Conservation (phyloP, 257 asterid genomes). For the Nicotiana benthamiana region DNA sequence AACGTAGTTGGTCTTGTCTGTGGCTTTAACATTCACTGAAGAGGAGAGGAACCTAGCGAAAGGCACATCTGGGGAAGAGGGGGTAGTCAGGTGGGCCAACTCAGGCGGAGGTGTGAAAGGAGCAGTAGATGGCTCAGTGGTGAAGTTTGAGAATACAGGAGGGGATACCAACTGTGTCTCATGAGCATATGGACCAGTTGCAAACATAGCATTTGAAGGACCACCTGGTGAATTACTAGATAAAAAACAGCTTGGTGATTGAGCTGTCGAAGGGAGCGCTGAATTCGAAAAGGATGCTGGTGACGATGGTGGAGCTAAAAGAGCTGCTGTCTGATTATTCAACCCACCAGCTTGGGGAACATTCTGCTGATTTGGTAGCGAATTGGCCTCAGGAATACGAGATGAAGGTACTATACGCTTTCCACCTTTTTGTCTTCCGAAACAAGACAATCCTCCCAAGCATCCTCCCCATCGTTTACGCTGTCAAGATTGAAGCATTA, state of each 20-base stretch:
- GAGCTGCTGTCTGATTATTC: conserved; percentile 54
- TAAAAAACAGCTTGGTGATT: conserved; percentile 66
- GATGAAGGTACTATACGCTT: conserved; percentile 74
- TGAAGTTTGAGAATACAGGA: conserved; percentile 79
- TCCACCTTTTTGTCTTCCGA: conserved; percentile 73
- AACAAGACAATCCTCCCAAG: conserved; percentile 67
- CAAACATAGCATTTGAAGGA: conserved; percentile 62
- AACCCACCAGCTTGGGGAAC: conserved; percentile 59
- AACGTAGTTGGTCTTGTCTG: conserved; percentile 27
- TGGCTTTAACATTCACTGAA: conserved; percentile 32
- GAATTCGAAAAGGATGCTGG: conserved; percentile 78
- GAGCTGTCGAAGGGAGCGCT: conserved; percentile 73
- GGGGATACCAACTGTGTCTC: conserved; percentile 84
- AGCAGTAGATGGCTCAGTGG: conserved; percentile 89
- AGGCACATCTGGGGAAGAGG: conserved; percentile 95
- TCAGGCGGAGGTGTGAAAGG: conserved; percentile 87
- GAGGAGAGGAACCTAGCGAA: conserved; percentile 72
- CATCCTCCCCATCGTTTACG: conserved; percentile 85
- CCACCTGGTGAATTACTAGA: conserved; percentile 72
- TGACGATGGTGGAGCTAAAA: conserved; percentile 78
- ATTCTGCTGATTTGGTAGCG: conserved; percentile 44
- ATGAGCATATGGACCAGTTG: conserved; percentile 82
- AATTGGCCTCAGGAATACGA: conserved; percentile 54
- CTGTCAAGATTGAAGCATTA: conserved; percentile 34
- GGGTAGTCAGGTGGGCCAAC: conserved; percentile 76